Conservation (phyloP, 2,329 filamentous ascomycete genomes). For the Aspergillus fumigatiaffinis region DNA sequence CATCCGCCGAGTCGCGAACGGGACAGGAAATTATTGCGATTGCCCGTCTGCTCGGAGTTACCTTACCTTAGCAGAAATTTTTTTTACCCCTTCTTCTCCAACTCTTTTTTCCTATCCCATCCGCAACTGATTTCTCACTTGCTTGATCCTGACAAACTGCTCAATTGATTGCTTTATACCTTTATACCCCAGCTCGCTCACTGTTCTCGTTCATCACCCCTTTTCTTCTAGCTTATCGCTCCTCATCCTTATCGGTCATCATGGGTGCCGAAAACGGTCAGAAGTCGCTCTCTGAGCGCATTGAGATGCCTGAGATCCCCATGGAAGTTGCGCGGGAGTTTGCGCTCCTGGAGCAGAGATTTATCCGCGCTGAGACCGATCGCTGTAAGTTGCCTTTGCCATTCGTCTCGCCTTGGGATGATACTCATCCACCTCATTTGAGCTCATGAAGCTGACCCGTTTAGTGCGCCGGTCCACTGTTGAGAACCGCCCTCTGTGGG, state of each 20-base stretch:
- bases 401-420: constrained; percentile 31
- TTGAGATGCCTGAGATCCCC: constrained; percentile 31
- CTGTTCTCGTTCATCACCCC: not conserved
- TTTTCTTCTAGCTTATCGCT: not conserved
- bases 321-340: constrained; percentile 59
- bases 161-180: not conserved
- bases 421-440: not conserved
- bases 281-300: constrained; percentile 33
- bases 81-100: not conserved
- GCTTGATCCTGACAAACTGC: not conserved
- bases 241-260: not conserved
- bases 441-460: not conserved
- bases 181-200: not conserved
- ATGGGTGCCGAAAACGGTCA: constrained; percentile 20
- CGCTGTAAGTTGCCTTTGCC: constrained; percentile 55
- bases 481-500: constrained; percentile 67
- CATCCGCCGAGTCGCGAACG: constrained; percentile 15
- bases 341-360: constrained; percentile 73
- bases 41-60: not conserved
- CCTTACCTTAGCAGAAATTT: not conserved
- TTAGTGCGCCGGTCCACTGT: constrained; percentile 70
- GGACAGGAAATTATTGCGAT: not conserved
- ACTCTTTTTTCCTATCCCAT: not conserved
- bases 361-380: constrained; percentile 77
- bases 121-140: not conserved